A percentile compares a stretch with the other conserved stretches of the same genome.
phyloP scores from a whole-genome alignment of 371 early-diverging fungal species.

The Batkoa obscura region DNA sequence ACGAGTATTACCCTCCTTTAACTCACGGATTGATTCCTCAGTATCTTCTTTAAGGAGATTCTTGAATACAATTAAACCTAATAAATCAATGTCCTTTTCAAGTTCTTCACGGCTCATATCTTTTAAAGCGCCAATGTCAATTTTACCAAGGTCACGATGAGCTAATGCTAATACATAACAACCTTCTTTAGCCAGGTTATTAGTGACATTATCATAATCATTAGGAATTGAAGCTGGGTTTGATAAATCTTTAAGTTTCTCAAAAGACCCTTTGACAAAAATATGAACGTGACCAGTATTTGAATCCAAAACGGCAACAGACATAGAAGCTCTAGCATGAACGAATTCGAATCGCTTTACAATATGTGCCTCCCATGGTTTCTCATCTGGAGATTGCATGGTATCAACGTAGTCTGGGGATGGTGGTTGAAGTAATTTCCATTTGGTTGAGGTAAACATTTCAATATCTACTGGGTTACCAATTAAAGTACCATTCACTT shows the following conservation, averaged over 20 bases:
- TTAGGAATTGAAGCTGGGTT: constrained; percentile 29
- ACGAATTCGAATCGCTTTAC: constrained; percentile 73
- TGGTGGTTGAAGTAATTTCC: constrained; percentile 6
- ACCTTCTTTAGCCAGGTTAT: constrained; percentile 42
- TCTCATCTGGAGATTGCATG: constrained; percentile 13
- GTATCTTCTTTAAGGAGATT: constrained; percentile 75
- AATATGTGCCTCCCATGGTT: constrained; percentile 18
- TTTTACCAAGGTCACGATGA: constrained; percentile 24
- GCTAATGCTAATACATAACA: constrained; percentile 64
- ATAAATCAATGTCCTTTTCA: constrained; percentile 38
- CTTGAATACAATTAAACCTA: constrained; percentile 65
- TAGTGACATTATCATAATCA: constrained; percentile 33
- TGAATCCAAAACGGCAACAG: constrained; percentile 42
- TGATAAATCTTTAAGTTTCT: constrained; percentile 41
- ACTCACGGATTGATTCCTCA: constrained; percentile 39
- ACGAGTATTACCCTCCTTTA: constrained; percentile 53
- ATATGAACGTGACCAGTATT: constrained; percentile 32
- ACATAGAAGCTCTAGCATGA: constrained; percentile 65
- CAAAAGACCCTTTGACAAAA: constrained; percentile 73
- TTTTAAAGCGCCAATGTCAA: constrained; percentile 18
- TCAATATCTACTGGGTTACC: constrained; percentile 90
- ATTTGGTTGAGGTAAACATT: constrained; percentile 63
- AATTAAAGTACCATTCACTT: constrained; percentile 41
- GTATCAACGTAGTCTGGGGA: constrained; percentile 19
- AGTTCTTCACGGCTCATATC: constrained; percentile 35